Evolutionary conservation across 805 yeast genomes (phyloP), one percentile per base, ranked within the genome.

Genomic region (Ogataea populi-albae): DNA sequence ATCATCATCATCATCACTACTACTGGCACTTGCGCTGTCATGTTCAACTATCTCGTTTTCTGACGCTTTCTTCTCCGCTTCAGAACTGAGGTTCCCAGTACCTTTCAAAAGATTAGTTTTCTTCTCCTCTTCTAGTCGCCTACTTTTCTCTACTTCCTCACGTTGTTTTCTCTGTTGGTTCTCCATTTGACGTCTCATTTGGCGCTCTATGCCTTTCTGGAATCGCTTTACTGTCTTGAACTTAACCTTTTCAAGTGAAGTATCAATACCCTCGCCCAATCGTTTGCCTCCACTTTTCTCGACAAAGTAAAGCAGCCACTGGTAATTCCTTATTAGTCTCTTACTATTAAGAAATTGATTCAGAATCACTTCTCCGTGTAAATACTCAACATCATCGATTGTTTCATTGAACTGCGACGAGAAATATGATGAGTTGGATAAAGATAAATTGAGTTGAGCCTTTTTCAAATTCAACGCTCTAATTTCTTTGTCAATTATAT

Each of bases 221-320:
- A 61, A 61, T 5, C 51, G 40, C 17, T 56, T 45, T 25, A 50
- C 46, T 3, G 57, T 41, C 32, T 42, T 47, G 32, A 39, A 44
- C 23, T 37, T 46, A 21, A 41, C 30, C 12, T 40, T 43, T 10
- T 37, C 45, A 21, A 33, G 25, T n/a, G 37, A 10, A n/a, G 25
- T 32, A 21, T 35, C 42, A n/a, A 46, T 34, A 17, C 38, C 42
- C 23, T 52, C 52, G 19, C 43, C 37, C n/a, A 58, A 37, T 15
- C 34, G 44, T 23, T 45, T 48, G 7, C 59, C 55, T 6, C 78
- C 77, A 16, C 62, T 50, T 45, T 66, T 71, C 20, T 60, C 58
- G 33, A 61, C 65, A 67, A 70, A 75, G 43, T 69, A 75, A 46
- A 60, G 61, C 16, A 53, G 45, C 81, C 81, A 75, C 50, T 67